Evolutionary conservation across 2,329 filamentous ascomycete species (phyloP).

Genomic region (Podosphaera fusca): DNA sequence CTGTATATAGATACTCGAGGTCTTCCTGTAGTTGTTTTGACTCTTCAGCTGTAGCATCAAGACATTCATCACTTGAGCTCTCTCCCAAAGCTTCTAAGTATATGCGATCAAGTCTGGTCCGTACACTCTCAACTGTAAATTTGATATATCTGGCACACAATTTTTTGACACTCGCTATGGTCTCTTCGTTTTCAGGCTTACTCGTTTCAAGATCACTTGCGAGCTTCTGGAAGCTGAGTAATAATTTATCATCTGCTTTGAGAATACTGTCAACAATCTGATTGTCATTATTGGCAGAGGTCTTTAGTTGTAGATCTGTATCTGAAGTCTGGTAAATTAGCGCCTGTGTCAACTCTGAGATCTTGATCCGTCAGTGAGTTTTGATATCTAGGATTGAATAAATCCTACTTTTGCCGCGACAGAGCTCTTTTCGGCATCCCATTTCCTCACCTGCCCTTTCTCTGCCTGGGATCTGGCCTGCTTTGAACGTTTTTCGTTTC

Average conservation of each 20-base stretch:
- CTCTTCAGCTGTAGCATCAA: conserved; percentile 16
- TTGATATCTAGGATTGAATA: background rate
- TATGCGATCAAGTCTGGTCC: conserved; percentile 30
- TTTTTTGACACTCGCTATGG: conserved; percentile 33
- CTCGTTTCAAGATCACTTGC: conserved; percentile 33
- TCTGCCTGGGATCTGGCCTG: conserved; percentile 18
- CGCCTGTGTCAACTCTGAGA: conserved; percentile 24
- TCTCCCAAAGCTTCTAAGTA: conserved; percentile 26
- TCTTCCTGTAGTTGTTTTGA: conserved; percentile 34
- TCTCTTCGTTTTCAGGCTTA: conserved; percentile 27
- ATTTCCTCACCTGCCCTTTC: conserved; percentile 20
- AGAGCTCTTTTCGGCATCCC: conserved; percentile 20
- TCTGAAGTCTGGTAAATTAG: conserved; percentile 25
- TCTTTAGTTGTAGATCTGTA: conserved; percentile 27
- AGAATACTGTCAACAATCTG: conserved; percentile 27
- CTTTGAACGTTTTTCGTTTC: conserved; percentile 18
- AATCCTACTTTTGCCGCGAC: conserved; percentile 21
- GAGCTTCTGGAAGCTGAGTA: conserved; percentile 42
- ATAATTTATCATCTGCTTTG: conserved; percentile 38
- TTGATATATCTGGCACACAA: conserved; percentile 34
- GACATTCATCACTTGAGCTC: conserved; percentile 2
- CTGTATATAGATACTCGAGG: conserved; percentile 43
- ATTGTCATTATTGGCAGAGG: conserved; percentile 22
- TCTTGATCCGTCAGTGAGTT: conserved; percentile 15
- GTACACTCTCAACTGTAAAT: conserved; percentile 29